Conservation (phyloP, 768 basidiomycete species). For the Nidularia sp. region DNA sequence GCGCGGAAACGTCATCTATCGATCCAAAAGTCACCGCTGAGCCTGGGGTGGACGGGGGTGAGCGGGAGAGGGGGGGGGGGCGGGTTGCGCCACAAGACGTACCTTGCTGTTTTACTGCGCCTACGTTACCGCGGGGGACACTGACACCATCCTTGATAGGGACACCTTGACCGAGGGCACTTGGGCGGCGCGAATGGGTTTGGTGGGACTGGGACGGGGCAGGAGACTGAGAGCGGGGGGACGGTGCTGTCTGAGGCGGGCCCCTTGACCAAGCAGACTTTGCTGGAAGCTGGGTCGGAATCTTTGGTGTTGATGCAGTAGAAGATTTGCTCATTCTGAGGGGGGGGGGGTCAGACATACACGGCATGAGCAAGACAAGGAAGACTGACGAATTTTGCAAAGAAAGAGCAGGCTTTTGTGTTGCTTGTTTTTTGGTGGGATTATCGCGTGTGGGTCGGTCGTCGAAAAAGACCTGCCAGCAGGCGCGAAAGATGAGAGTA, state of each 20-base stretch:
- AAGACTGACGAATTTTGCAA: slow-evolving; percentile 39
- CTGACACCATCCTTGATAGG: slow-evolving; percentile 78
- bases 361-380: slow-evolving; percentile 2
- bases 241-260: slow-evolving; percentile 66
- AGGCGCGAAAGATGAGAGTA: slow-evolving; percentile 66
- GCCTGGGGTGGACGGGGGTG: slow-evolving; percentile 28
- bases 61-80: slow-evolving; percentile 6
- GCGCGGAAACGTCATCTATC: slow-evolving; percentile 75
- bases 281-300: slow-evolving; percentile 66
- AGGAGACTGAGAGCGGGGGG: slow-evolving; percentile 78
- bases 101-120: slow-evolving; percentile 63
- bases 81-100: slow-evolving; percentile 16
- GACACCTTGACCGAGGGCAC: slow-evolving; percentile 65
- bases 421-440: slow-evolving; percentile 39
- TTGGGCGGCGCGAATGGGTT: slow-evolving; percentile 77
- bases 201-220: slow-evolving; percentile 50
- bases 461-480: slow-evolving; percentile 90
- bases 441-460: slow-evolving; percentile 69
- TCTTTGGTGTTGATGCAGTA: slow-evolving; percentile 68
- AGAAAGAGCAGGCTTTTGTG: slow-evolving; percentile 31
- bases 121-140: slow-evolving; percentile 62
- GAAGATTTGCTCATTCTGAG: slow-evolving; percentile 92
- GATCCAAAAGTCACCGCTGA: slow-evolving; percentile 85
- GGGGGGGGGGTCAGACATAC: slow-evolving; percentile 5
- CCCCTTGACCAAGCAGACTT: slow-evolving; percentile 92